A percentile compares a stretch with the other conserved stretches of the same genome.
Conservation (phyloP, 106 monocot genomes). For the Hemerocallis citrina region DNA sequence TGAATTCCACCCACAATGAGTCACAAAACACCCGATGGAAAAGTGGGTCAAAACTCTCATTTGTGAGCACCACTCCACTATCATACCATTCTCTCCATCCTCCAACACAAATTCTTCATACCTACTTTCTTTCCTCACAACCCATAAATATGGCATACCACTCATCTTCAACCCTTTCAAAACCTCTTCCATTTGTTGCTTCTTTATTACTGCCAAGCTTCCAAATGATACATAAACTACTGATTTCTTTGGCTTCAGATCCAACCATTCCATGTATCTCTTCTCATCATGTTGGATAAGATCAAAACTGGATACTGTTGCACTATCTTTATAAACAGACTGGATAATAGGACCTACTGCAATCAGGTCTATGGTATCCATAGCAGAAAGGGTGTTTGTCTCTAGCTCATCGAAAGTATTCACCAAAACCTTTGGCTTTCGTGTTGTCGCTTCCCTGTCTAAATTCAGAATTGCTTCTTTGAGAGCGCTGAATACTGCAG, state of each 20-base stretch:
- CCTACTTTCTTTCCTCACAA: constrained; percentile 24
- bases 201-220: constrained; percentile 16
- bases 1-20: constrained; percentile 73
- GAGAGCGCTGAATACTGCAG: neutral
- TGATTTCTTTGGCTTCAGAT: constrained; percentile 26
- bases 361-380: constrained; percentile 7
- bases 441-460: constrained; percentile 3
- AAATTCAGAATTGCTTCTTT: neutral
- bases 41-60: constrained; percentile 13
- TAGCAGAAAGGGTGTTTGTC: constrained; percentile 7
- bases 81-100: neutral
- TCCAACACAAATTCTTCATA: neutral
- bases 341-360: constrained; percentile 15
- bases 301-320: no score
- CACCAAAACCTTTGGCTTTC: constrained; percentile 15
- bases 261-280: constrained; percentile 40
- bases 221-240: constrained; percentile 58
- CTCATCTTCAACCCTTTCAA: constrained; percentile 19
- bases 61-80: constrained; percentile 32
- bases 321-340: no score
- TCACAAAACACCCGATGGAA: constrained; percentile 51
- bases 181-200: constrained; percentile 35
- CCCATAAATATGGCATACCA: constrained; percentile 33
- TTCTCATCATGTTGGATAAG: constrained; percentile 23
- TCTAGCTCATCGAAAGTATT: constrained; percentile 32